phyloP scores from a whole-genome alignment of 1,284 basidiomycete genomes.

The Ganoderma leucocontextum region DNA sequence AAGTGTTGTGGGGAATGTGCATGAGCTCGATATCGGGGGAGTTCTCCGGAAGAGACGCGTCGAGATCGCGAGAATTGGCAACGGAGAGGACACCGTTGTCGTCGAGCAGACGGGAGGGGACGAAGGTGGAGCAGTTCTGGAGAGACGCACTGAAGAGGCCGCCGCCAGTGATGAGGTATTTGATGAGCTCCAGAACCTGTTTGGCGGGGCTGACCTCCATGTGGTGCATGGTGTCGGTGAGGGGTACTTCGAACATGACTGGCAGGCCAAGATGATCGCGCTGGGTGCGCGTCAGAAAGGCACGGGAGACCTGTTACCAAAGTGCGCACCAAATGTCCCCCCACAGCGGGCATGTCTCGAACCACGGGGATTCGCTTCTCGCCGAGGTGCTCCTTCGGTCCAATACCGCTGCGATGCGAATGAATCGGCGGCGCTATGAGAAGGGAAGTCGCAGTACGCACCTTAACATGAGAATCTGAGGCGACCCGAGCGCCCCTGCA shows the following conservation, averaged over 20 bases:
- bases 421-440: too few relatives aligned
- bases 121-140: conserved; percentile 40
- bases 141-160: conserved; percentile 43
- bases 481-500: conserved; percentile 44
- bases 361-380: conserved; percentile 39
- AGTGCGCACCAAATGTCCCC: conserved; percentile 34
- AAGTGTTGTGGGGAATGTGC: conserved; percentile 35
- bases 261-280: conserved; percentile 33
- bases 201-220: conserved; percentile 29
- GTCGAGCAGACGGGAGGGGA: conserved; percentile 39
- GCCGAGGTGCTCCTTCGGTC: conserved; percentile 39
- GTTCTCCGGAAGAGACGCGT: conserved; percentile 33
- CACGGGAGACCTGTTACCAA: too few relatives aligned
- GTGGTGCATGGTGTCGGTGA: conserved; percentile 38
- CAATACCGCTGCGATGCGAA: conserved; percentile 35
- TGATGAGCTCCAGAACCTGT: conserved; percentile 39
- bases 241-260: conserved; percentile 29
- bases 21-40: conserved; percentile 49
- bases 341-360: conserved; percentile 45
- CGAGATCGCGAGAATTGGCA: conserved; percentile 24
- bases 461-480: conserved; percentile 47
- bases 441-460: background rate
- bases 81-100: background rate
- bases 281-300: conserved; percentile 26
- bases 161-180: conserved; percentile 41